A percentile compares a stretch with the other conserved stretches of the same genome.
phyloP scores from a whole-genome alignment of 1,284 basidiomycete species.

The Inonotus hispidus region DNA sequence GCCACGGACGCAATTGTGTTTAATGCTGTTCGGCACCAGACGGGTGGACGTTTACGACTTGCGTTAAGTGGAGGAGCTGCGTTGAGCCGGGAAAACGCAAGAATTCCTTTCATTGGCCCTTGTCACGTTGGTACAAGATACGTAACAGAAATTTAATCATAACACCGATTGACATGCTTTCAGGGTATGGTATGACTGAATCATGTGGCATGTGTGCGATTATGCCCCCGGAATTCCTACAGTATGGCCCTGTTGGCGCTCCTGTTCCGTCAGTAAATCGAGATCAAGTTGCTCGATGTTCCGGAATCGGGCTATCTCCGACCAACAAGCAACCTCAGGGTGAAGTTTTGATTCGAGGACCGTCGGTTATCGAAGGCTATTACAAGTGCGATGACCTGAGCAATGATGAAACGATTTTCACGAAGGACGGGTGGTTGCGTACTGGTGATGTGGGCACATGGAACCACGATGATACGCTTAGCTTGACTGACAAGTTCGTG shows the following conservation, averaged over 20 bases:
- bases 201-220: conserved; percentile 84
- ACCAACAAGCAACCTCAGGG: conserved; percentile 73
- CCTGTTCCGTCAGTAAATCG: conserved; percentile 81
- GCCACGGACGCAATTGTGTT: conserved; percentile 78
- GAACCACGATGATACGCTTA: conserved; percentile 82
- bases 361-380: conserved; percentile 68
- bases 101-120: conserved; percentile 83
- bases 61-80: conserved; percentile 85
- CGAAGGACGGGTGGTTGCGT: conserved; percentile 81
- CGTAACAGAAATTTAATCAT: conserved; percentile 26
- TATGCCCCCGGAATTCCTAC: conserved; percentile 75
- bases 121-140: conserved; percentile 81
- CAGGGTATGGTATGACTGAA: conserved; percentile 91
- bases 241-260: conserved; percentile 74
- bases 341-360: conserved; percentile 81
- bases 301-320: conserved; percentile 77
- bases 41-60: conserved; percentile 80
- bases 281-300: conserved; percentile 85
- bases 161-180: not conserved
- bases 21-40: conserved; percentile 71
- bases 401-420: conserved; percentile 73
- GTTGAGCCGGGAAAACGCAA: conserved; percentile 81
- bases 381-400: conserved; percentile 91
- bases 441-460: conserved; percentile 88
- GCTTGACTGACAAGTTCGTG: conserved; percentile 65